Evolutionary conservation across 768 basidiomycete genomes (phyloP).

Genomic region (Trametes cingulata): DNA sequence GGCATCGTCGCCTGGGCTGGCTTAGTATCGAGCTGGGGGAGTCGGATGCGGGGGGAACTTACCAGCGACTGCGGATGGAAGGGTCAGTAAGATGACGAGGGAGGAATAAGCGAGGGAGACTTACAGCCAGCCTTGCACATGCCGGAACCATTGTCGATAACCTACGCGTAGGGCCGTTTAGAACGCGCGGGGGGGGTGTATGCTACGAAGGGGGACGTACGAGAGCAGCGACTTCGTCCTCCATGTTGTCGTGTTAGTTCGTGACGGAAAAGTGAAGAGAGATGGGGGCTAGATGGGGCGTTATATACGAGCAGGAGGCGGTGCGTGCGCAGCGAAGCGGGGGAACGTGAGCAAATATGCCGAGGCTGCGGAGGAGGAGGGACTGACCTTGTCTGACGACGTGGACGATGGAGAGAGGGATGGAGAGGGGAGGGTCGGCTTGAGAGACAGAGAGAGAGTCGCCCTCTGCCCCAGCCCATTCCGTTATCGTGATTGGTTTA

Average conservation of each 20-base stretch:
- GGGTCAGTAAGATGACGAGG: slow-evolving; percentile 59
- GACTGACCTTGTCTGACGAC: slow-evolving; percentile 14
- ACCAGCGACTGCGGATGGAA: slow-evolving; percentile 70
- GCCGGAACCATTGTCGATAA: slow-evolving; percentile 94
- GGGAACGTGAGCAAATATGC: not conserved
- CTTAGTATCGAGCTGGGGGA: not conserved
- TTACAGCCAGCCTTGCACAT: slow-evolving; percentile 99
- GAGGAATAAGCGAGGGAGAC: slow-evolving; percentile 36
- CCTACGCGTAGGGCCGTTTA: slow-evolving; percentile 42
- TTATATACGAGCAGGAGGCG: slow-evolving; percentile 23
- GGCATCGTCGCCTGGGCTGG: slow-evolving; percentile 81
- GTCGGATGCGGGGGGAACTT: slow-evolving; percentile 5
- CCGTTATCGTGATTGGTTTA: slow-evolving; percentile 34
- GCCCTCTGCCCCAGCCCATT: slow-evolving; percentile 23
- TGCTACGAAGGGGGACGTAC: slow-evolving; percentile 32
- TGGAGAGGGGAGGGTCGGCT: no score
- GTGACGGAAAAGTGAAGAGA: slow-evolving; percentile 28
- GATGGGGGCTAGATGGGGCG: slow-evolving; percentile 22
- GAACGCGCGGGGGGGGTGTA: slow-evolving; percentile 1
- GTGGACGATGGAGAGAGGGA: slow-evolving; percentile 21
- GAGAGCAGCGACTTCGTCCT: slow-evolving; percentile 65
- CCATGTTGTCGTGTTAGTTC: slow-evolving; percentile 44
- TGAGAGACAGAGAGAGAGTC: slow-evolving; percentile 21
- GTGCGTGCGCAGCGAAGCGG: slow-evolving; percentile 13
- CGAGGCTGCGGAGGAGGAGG: slow-evolving; percentile 15